Base-by-base conservation (phyloP, 2,329 filamentous ascomycete genomes). In the Pyricularia grisea region DNA sequence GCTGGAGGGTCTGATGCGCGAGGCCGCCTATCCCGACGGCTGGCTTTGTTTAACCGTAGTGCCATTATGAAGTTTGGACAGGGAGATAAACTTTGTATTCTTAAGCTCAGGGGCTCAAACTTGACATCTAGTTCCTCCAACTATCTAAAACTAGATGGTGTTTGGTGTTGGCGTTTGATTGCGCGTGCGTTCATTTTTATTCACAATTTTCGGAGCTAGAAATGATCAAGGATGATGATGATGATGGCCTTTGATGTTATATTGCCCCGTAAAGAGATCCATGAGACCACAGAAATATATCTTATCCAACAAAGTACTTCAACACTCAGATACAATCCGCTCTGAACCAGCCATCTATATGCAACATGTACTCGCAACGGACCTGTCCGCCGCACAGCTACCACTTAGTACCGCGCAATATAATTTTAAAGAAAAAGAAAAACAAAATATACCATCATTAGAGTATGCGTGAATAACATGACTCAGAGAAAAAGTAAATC, bases 11-110 rank as follows among this genome's bases (percentile, higher is more conserved):
- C 78, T 99, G 70, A 91, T 95, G 80, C 86, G 89, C 69, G 90
- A 91, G 75, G 91, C 92, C 4, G 88, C 92, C 1, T 98, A 97
- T 81, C 89, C 93, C 0, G 95, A 99, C 79, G 95, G 95, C 0
- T 99, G 94, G 90, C 78, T 97, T 30, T 92, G 93, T 78, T 79
- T 97, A 61, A 91, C 93, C 68, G 86, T 97, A 5, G 85, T 89
- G 25, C 90, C 96, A 81, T 83, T 93, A 76, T 81, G 71, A 77
- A 6, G 20, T 58, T 10, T 27, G 30, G 25, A 70, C 28, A 65
- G 14, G 65, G 64, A 27, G 20, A 63, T 20, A n/a, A 67, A 67
- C 31, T n/a, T n/a, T 9, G 7, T 33, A 33, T 6, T 33, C 31
- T 33, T 33, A 9, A 33, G 31, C 31, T 10, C 31, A 36, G 9